Conservation (phyloP, 345 rosid genomes). For the Citrus trifoliata region DNA sequence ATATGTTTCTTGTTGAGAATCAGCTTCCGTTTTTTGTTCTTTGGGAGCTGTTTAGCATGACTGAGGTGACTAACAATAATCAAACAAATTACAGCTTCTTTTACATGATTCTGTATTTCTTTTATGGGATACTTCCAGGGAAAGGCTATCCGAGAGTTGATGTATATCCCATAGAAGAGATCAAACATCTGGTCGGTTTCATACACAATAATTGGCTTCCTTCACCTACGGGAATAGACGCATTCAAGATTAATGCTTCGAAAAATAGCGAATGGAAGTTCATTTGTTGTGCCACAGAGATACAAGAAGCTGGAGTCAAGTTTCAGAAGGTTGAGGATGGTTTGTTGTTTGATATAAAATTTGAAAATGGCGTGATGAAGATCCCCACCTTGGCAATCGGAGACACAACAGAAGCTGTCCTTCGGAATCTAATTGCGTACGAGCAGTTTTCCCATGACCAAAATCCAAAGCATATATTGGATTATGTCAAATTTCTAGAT, state of each 20-base stretch:
- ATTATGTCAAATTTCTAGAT: conserved; percentile 6
- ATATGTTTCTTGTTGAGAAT: conserved; percentile 9
- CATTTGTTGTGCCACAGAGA: conserved; percentile 16
- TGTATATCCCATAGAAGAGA: not conserved
- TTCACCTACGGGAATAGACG: not conserved
- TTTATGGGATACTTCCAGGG: not conserved
- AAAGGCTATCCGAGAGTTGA: not conserved
- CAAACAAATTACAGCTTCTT: not conserved
- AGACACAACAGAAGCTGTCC: not conserved
- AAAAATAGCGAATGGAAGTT: too few relatives aligned
- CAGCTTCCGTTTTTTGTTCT: conserved; percentile 20
- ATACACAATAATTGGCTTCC: not conserved
- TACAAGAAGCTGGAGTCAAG: conserved; percentile 19
- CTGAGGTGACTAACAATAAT: not conserved
- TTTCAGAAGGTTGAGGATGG: not conserved
- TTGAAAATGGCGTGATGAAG: conserved; percentile 5
- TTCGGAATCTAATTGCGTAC: conserved; percentile 17
- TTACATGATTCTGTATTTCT: not conserved
- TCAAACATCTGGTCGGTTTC: not conserved
- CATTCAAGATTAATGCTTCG: not conserved
- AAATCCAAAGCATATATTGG: not conserved
- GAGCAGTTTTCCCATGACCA: conserved; percentile 5
- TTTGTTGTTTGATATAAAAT: not conserved
- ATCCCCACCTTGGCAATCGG: conserved; percentile 8
- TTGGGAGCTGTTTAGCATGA: conserved; percentile 2